A percentile compares a stretch with the other conserved stretches of the same genome.
phyloP scores from a whole-genome alignment of 176 grass and related monocot species.

The Oropetium thomaeum region DNA sequence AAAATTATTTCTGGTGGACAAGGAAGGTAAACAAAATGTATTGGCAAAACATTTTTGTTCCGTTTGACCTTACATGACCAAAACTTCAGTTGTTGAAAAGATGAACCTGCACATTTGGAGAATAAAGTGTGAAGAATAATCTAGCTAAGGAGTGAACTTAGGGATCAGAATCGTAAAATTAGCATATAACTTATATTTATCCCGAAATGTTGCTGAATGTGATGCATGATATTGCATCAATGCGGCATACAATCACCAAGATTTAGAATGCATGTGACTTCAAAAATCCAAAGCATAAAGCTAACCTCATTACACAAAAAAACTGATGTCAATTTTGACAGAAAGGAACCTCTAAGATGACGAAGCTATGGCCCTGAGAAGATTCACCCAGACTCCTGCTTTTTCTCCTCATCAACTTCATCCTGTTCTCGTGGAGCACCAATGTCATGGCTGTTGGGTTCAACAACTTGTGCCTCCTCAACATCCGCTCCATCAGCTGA shows the following conservation, averaged over 20 bases:
- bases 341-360: conserved; percentile 15
- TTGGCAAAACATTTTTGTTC: background rate
- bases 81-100: background rate
- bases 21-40: background rate
- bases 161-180: background rate
- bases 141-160: background rate
- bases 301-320: background rate
- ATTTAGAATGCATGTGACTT: conserved; percentile 4
- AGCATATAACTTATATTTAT: background rate
- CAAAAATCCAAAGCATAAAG: conserved; percentile 7
- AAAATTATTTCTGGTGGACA: background rate
- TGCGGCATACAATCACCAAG: conserved; percentile 24
- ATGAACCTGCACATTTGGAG: background rate
- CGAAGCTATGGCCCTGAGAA: conserved; percentile 7
- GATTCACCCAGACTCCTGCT: conserved; percentile 19
- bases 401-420: conserved; percentile 3
- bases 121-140: background rate
- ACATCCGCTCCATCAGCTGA: conserved; percentile 23
- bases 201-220: background rate
- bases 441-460: conserved; percentile 17
- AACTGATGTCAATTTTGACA: conserved; percentile 26
- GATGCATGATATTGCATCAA: conserved; percentile 9
- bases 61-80: background rate
- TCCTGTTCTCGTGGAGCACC: background rate
- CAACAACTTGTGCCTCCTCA: conserved; percentile 40